Evolutionary conservation across 495 filamentous ascomycete species (phyloP), one percentile per base, ranked within the genome.

Genomic region (Penicillium goetzii): DNA sequence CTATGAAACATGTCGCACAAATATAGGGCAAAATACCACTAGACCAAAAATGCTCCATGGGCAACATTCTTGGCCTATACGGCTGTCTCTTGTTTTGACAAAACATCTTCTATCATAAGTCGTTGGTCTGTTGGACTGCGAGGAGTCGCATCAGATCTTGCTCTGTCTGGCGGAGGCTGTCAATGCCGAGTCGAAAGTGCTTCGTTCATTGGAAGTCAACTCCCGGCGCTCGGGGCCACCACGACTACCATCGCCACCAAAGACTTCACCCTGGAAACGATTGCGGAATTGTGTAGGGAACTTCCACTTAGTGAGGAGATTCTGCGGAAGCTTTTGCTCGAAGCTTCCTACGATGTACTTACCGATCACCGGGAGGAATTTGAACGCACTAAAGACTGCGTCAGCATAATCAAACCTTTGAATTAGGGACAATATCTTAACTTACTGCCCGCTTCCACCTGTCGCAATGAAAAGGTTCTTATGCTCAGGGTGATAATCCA

Each of bases 401-500:
- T 51, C 14, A 51, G 47, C 23, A 28, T 51, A 10, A 15, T 30
- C 14, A 17, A 17, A 17, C 14, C 8, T 14, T 14, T 36, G 34
- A 11, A 36, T 25, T 26, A 8, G 21, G 45, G 23, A n/a, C 3
- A 49, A 14, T 12, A 1, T 49, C 47, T 28, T 2, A 23, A 71
- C 76, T 68, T 71, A 78, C 74, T 95, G 92, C 17, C 92, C 92
- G 61, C 85, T 89, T 1, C 89, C 92, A 1, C 92, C 92, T 0
- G 89, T 92, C 0, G 90, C 87, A 11, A 96, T 68, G 68, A 95
- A 92, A 33, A 95, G 72, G 4, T 85, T 84, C 52, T 80, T 66
- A 63, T 84, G 84, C 3, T 74, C 71, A 0, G 90, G 90, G 63
- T 93, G 89, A 63, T 89, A 90, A 56, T 87, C 84, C 59, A 93